Conservation (phyloP, 768 basidiomycete genomes). For the Boletus vinaceobasis region DNA sequence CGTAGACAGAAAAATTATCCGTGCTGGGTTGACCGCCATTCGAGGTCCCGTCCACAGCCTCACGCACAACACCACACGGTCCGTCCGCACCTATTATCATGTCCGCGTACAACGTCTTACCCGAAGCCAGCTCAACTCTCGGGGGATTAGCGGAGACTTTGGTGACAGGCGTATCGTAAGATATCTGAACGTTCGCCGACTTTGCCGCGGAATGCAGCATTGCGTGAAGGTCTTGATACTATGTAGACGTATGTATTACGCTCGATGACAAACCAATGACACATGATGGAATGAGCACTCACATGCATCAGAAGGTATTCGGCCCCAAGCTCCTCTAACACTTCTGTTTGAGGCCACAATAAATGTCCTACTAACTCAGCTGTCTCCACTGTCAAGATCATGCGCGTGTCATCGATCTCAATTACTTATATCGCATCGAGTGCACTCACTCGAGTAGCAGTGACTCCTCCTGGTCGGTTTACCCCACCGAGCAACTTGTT, state of each 20-base stretch:
- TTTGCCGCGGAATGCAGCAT: constrained; percentile 44
- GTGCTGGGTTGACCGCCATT: constrained; percentile 18
- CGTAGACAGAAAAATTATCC: constrained; percentile 37
- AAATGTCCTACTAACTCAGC: constrained; percentile 43
- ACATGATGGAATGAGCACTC: constrained; percentile 12
- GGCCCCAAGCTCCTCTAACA: constrained; percentile 44
- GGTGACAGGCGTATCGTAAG: constrained; percentile 37
- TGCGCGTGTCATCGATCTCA: neutral
- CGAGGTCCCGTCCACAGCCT: constrained; percentile 31
- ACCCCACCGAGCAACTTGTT: constrained; percentile 36
- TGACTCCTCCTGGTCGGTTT: constrained; percentile 10
- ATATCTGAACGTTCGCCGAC: constrained; percentile 45
- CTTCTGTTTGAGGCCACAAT: constrained; percentile 40
- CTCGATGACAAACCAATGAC: neutral
- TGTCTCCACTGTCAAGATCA: constrained; percentile 33
- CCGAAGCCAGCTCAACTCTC: constrained; percentile 36
- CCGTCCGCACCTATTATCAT: constrained; percentile 61
- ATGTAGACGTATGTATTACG: neutral
- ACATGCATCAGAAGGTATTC: constrained; percentile 50
- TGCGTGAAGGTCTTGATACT: constrained; percentile 53
- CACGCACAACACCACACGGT: constrained; percentile 37
- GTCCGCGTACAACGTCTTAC: constrained; percentile 45
- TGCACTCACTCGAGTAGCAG: constrained; percentile 15
- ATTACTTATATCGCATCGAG: neutral
- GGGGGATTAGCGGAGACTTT: constrained; percentile 28